Evolutionary conservation across 176 grass and related monocot genomes (phyloP).

Genomic region (Saccharum spontaneum): DNA sequence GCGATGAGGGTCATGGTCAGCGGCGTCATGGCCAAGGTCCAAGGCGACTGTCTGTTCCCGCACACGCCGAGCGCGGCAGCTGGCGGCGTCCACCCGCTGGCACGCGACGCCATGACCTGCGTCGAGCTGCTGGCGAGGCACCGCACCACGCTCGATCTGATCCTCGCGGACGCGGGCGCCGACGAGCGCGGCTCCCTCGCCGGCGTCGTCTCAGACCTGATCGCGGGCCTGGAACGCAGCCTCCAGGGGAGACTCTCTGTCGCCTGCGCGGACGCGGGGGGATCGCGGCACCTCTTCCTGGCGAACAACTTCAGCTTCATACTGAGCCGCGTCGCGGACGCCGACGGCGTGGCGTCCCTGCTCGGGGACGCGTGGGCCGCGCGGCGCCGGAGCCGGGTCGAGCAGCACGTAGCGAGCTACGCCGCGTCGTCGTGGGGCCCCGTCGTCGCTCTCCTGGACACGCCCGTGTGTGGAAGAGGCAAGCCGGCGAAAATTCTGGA

Average conservation of each 20-base stretch:
- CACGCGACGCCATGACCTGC: conserved; percentile 3
- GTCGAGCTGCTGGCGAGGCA: conserved; percentile 12
- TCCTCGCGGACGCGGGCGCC: background rate
- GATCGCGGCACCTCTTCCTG: conserved; percentile 27
- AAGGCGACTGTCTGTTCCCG: background rate
- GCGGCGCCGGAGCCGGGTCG: background rate
- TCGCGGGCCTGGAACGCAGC: background rate
- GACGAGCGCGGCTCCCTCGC: background rate
- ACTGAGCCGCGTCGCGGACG: background rate
- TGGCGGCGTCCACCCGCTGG: conserved; percentile 33
- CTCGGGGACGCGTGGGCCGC: conserved; percentile 20
- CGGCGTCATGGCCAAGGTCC: background rate
- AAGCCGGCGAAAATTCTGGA: conserved; percentile 15
- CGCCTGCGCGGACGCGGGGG: background rate
- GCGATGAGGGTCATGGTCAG: background rate
- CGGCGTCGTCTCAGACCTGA: background rate
- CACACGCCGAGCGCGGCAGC: background rate
- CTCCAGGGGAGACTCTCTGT: background rate
- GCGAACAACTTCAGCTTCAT: conserved; percentile 31
- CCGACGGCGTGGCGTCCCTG: background rate
- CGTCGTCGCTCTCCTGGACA: conserved; percentile 8
- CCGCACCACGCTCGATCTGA: background rate
- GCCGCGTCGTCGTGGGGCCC: conserved; percentile 12
- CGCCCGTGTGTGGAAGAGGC: background rate
- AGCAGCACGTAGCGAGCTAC: conserved; percentile 23